Base-by-base conservation (phyloP, 257 asterid genomes). In the Marsdenia floribunda region DNA sequence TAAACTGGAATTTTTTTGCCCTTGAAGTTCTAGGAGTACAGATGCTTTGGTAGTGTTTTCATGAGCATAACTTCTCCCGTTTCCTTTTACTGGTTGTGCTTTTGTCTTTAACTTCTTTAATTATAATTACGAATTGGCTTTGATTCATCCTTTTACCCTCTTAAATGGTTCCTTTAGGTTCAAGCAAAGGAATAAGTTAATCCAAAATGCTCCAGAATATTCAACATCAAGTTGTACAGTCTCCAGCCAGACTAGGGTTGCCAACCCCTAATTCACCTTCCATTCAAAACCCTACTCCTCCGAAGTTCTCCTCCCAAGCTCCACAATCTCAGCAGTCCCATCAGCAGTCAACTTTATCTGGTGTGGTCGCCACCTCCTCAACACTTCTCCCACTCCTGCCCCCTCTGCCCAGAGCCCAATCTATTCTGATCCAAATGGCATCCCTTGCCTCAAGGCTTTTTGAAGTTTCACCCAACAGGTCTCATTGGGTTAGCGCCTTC, bases 261-360 rank as follows among this genome's bases (percentile, higher is more conserved):
- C 92, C 97, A n/a, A 91, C 80, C 77, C 97, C 98, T 69, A 90
- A 85, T 78, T 94, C 97, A 49, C 98, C 97, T 0, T 89, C 98
- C 74, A 85, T 91, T 47, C 94, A 83, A 64, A 93, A 82, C 80
- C 57, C 93, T 4, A 86, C 84, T 64, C 91, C 90, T 21, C 80
- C 97, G 7, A 93, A 91, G 77, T 80, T 85, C 81, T 77, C 96
- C 14, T 77, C 97, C 44, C 94, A 85, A 78, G 74, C 76, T 77
- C 74, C 83, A 24, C 93, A 85, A 76, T 73, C 96, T 63, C 80
- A 84, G 53, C 79, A 78, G 14, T 70, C 88, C 52, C 71, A 76
- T 49, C 96, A 85, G 67, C 82, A 86, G 12, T 49, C 80, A 40
- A 84, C 83, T 77, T 87, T 82, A 68, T 75, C 84, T 44, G 74